Evolutionary conservation across 257 asterid genomes (phyloP).

Genomic region (Primulina huaijiensis): DNA sequence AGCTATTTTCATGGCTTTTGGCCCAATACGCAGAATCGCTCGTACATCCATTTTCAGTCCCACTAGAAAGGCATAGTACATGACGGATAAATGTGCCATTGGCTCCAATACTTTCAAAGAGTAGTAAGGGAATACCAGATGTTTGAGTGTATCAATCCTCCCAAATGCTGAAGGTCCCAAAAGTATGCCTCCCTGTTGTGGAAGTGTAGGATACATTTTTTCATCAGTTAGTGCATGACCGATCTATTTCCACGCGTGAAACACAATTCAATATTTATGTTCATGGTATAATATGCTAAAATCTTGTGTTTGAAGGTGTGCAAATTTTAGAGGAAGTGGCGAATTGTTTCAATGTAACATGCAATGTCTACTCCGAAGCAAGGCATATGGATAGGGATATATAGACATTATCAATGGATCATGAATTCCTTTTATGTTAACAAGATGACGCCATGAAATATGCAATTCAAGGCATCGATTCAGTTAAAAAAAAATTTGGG

Average conservation of each 20-base stretch:
- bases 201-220: background rate
- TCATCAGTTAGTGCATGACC: constrained; percentile 3
- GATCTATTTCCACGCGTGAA: background rate
- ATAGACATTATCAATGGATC: background rate
- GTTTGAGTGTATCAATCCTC: constrained; percentile 30
- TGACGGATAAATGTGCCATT: constrained; percentile 74
- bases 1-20: constrained; percentile 56
- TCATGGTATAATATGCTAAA: background rate
- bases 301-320: background rate
- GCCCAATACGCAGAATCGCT: constrained; percentile 47
- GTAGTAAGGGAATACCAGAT: constrained; percentile 55
- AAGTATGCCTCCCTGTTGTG: constrained; percentile 66
- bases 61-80: constrained; percentile 62
- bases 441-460: too few relatives aligned
- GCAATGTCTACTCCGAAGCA: too few relatives aligned
- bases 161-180: constrained; percentile 79
- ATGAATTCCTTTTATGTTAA: too few relatives aligned
- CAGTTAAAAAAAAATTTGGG: too few relatives aligned
- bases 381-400: background rate
- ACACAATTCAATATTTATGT: background rate
- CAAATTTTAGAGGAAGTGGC: background rate
- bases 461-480: too few relatives aligned
- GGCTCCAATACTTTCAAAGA: constrained; percentile 67
- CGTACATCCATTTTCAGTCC: constrained; percentile 70
- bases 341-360: too few relatives aligned